Conservation (phyloP, 495 filamentous ascomycete species). For the Podospora pseudopauciseta region DNA sequence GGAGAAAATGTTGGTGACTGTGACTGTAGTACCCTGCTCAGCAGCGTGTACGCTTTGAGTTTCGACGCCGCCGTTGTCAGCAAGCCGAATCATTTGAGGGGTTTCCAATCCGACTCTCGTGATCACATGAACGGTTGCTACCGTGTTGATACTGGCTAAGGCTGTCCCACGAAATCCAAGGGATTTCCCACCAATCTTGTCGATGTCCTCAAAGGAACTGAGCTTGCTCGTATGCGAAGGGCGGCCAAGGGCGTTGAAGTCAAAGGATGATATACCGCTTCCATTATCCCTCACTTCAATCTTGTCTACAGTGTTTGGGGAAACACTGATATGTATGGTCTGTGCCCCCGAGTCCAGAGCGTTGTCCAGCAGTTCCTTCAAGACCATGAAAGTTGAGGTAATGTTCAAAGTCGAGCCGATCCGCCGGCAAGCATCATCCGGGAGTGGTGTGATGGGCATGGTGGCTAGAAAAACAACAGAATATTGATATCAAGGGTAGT, state of each 20-base stretch:
- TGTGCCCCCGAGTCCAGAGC: neutral
- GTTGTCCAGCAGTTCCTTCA: neutral
- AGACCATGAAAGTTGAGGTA: neutral
- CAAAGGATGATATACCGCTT: constrained; percentile 67
- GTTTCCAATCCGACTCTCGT: neutral
- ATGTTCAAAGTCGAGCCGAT: neutral
- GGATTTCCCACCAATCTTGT: neutral
- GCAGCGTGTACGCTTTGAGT: neutral
- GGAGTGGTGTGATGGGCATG: neutral
- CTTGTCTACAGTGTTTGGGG: constrained; percentile 70
- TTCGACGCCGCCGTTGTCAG: neutral
- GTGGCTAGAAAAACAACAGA: neutral
- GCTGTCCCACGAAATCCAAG: neutral
- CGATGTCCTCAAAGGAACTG: constrained; percentile 51
- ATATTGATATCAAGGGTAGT: neutral
- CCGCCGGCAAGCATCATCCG: neutral
- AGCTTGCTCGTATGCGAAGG: constrained; percentile 86
- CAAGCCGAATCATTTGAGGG: neutral
- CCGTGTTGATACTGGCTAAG: neutral
- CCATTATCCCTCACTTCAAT: constrained; percentile 92
- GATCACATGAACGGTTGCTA: neutral
- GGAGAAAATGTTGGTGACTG: neutral
- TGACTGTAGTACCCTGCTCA: neutral
- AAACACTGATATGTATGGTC: constrained; percentile 68
- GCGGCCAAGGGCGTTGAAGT: constrained; percentile 64